These are phyloP conservation scores for Fusarium lyarnte DNA, from an alignment of 2,329 filamentous ascomycete species.

Conservation along the genomic window DNA sequence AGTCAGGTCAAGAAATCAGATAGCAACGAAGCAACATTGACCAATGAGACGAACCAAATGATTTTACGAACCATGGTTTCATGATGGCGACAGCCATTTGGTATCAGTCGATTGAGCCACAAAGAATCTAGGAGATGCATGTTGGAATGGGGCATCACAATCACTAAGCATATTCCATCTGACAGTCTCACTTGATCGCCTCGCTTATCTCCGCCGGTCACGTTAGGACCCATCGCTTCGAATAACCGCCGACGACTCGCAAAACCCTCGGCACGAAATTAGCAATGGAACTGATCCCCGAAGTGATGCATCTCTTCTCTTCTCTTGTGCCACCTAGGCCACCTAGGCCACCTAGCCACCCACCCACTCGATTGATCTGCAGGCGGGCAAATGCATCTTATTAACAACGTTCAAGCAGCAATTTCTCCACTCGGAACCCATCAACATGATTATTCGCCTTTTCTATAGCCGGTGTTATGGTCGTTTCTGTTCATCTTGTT, in stretches of 20 bases:
- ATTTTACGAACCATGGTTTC: neutral
- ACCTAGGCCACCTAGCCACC: slow-evolving; percentile 36
- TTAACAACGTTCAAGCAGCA: slow-evolving; percentile 34
- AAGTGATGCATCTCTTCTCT: slow-evolving; percentile 34
- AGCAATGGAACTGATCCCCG: slow-evolving; percentile 11
- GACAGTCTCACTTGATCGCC: slow-evolving; percentile 27
- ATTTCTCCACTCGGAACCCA: slow-evolving; percentile 36
- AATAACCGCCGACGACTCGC: slow-evolving; percentile 20
- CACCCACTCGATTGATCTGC: slow-evolving; percentile 40
- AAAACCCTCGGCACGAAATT: slow-evolving; percentile 28
- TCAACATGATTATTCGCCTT: slow-evolving; percentile 29
- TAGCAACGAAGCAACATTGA: neutral
- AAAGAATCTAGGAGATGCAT: neutral
- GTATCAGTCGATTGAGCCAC: neutral
- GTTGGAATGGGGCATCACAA: neutral
- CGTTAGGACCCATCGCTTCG: slow-evolving; percentile 10
- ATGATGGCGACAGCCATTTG: slow-evolving; percentile 4
- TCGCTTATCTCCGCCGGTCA: slow-evolving; percentile 31
- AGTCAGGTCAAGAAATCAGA: neutral
- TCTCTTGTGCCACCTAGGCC: slow-evolving; percentile 38
- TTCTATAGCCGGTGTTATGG: slow-evolving; percentile 3
- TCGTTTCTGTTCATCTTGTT: slow-evolving; percentile 14
- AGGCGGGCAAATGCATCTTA: slow-evolving; percentile 33
- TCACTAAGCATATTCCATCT: slow-evolving; percentile 1
- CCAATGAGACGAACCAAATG: neutral